A percentile compares a stretch with the other conserved stretches of the same genome.
These are phyloP conservation scores for Akanthomyces lecanii DNA, from an alignment of 2,329 filamentous ascomycete species.

Conservation along the genomic window DNA sequence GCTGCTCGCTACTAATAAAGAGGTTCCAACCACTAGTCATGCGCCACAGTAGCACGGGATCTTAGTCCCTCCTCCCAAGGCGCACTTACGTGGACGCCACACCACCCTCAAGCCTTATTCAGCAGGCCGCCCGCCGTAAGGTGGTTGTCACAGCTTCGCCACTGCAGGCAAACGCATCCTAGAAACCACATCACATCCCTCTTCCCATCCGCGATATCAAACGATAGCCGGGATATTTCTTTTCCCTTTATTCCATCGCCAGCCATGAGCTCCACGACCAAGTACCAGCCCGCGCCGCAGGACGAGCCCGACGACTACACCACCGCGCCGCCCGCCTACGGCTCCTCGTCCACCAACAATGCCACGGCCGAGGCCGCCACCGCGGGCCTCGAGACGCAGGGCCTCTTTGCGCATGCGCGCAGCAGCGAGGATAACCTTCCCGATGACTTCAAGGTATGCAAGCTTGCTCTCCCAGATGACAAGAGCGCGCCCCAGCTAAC, in stretches of 20 bases:
- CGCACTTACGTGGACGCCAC: neutral
- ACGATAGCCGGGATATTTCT: neutral
- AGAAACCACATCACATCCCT: neutral
- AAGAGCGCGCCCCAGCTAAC: too few relatives aligned
- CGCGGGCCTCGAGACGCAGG: slow-evolving; percentile 41
- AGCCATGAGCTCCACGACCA: slow-evolving; percentile 68
- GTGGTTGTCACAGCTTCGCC: slow-evolving; percentile 10
- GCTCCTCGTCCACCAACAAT: slow-evolving; percentile 42
- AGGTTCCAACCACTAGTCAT: slow-evolving; percentile 2
- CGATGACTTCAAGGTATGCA: slow-evolving; percentile 85
- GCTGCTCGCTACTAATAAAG: too few relatives aligned
- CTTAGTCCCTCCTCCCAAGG: neutral
- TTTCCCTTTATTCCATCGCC: neutral
- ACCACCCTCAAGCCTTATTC: slow-evolving; percentile 1
- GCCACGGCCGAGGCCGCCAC: slow-evolving; percentile 45
- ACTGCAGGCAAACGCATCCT: neutral
- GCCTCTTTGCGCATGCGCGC: slow-evolving; percentile 63
- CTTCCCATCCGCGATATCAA: slow-evolving; percentile 5
- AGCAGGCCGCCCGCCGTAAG: neutral
- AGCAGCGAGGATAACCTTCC: slow-evolving; percentile 86
- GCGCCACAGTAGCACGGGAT: slow-evolving; percentile 19
- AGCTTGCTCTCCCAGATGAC: too few relatives aligned
- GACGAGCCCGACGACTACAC: slow-evolving; percentile 82
- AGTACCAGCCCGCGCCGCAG: slow-evolving; percentile 79
- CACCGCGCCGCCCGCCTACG: slow-evolving; percentile 80